Percentiles rank a stretch among this genome's conserved stretches.
These are phyloP conservation scores for Lachnellula hyalina DNA, from an alignment of 2,329 filamentous ascomycete species.

Conservation along the genomic window DNA sequence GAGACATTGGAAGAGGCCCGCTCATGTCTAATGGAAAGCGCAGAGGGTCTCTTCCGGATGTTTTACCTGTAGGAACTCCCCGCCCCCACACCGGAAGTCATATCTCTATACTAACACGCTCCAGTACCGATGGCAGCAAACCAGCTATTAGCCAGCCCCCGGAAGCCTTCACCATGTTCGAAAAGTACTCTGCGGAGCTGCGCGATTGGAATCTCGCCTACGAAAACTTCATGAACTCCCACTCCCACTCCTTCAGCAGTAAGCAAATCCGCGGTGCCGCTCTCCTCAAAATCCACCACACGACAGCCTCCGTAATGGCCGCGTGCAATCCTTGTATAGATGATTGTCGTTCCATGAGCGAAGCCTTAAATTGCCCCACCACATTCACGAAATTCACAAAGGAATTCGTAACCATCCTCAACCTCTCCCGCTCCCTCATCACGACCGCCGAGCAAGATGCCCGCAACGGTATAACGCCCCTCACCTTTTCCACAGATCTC, in stretches of 20 bases:
- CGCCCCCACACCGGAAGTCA: not conserved
- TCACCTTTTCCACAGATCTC: slow-evolving; percentile 27
- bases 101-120: slow-evolving; percentile 2
- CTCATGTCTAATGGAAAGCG: slow-evolving; percentile 16
- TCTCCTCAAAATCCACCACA: slow-evolving; percentile 28
- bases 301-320: slow-evolving; percentile 21
- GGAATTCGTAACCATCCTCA: slow-evolving; percentile 21
- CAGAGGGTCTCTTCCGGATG: slow-evolving; percentile 23
- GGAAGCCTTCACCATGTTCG: slow-evolving; percentile 9
- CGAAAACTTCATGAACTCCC: slow-evolving; percentile 23
- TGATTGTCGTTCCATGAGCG: slow-evolving; percentile 14
- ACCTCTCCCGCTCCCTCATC: slow-evolving; percentile 24
- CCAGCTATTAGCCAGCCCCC: slow-evolving; percentile 17
- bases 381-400: slow-evolving; percentile 10
- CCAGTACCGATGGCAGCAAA: slow-evolving; percentile 8
- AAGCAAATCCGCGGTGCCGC: slow-evolving; percentile 27
- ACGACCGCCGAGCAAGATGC: slow-evolving; percentile 23
- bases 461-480: slow-evolving; percentile 16
- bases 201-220: slow-evolving; percentile 23
- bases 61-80: slow-evolving; percentile 17
- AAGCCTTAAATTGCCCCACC: slow-evolving; percentile 13
- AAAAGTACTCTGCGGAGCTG: slow-evolving; percentile 12
- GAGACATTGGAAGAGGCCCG: slow-evolving; percentile 21
- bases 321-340: slow-evolving; percentile 6
- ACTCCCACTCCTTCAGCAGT: slow-evolving; percentile 17